Base-by-base conservation (phyloP, 768 basidiomycete species). In the Hortiboletus flavorubellus region DNA sequence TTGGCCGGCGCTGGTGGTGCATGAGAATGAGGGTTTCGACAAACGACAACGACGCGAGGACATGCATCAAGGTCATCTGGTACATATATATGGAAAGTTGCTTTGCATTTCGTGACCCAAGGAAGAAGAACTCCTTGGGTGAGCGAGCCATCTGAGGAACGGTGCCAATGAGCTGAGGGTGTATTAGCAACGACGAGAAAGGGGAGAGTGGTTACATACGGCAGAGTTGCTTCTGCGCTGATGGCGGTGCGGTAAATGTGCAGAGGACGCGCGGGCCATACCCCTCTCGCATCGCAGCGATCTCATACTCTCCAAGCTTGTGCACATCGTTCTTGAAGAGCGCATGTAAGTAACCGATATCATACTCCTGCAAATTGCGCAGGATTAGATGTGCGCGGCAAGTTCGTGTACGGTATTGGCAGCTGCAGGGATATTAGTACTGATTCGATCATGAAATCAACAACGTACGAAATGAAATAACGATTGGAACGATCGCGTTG, bases 21-120 rank as follows among this genome's bases (percentile, higher is more conserved):
- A 16, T 45, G 60, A 35, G 41, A 49, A 53, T 43, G 60, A 2
- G 18, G 60, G 35, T 49, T 52, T 2, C 18, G 34, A 46, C 56
- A 65, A 2, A 65, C 16, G 3, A 65, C 23, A 2, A 57, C 5
- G 1, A 49, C 7, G 1, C 10, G 5, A 2, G 18, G 30, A 21
- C 49, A 49, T 4, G 18, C 30, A 4, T 2, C 1, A 5, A 40
- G 49, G 10, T 49, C 49, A 7, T 41, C 2, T 2, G 49, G 39
- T 9, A 1, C 12, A 33, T 49, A 49, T 4, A 41, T 41, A 16
- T 49, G 6, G 30, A 40, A 49, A 5, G 6, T 31, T 1, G 49
- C 10, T 2, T 3, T 8, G 18, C 49, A 49, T 23, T n/a, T 18
- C 8, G 2, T 30, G 8, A 33, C 39, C 29, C 29, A 31, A 3